Conservation (phyloP, 148 eudicot species). For the Rhododendron griersonianum region DNA sequence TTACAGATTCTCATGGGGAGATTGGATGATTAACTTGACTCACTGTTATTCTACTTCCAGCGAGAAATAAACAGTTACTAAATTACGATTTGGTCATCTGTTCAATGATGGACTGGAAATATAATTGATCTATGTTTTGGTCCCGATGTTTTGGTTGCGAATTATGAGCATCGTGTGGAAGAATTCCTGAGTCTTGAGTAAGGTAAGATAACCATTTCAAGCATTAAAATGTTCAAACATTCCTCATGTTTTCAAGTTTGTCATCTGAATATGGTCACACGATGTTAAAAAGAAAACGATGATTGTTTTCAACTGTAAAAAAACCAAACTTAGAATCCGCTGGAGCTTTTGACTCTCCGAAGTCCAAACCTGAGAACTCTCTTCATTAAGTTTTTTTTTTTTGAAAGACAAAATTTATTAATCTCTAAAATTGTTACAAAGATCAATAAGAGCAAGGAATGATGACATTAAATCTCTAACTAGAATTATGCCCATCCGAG, state of each 20-base stretch:
- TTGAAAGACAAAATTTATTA: too few relatives aligned
- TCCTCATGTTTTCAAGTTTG: background rate
- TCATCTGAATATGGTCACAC: background rate
- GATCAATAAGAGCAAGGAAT: too few relatives aligned
- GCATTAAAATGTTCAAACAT: background rate
- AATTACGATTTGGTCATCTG: background rate
- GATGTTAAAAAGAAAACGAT: background rate
- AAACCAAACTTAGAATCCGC: background rate
- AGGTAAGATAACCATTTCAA: background rate
- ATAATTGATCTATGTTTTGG: background rate
- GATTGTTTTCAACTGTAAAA: background rate
- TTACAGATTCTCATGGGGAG: background rate
- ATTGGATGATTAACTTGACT: background rate
- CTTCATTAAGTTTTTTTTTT: background rate
- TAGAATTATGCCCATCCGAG: too few relatives aligned
- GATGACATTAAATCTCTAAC: too few relatives aligned
- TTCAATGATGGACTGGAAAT: background rate
- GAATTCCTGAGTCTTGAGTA: background rate
- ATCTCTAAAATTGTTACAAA: too few relatives aligned
- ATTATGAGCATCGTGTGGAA: background rate
- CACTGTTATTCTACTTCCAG: background rate
- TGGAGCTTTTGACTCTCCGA: background rate
- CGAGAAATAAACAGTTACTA: background rate
- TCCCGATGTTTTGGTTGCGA: background rate
- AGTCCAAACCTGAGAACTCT: background rate